A percentile compares a stretch with the other conserved stretches of the same genome.
Conservation (phyloP, 148 eudicot species). For the Dysphania ambrosioides region DNA sequence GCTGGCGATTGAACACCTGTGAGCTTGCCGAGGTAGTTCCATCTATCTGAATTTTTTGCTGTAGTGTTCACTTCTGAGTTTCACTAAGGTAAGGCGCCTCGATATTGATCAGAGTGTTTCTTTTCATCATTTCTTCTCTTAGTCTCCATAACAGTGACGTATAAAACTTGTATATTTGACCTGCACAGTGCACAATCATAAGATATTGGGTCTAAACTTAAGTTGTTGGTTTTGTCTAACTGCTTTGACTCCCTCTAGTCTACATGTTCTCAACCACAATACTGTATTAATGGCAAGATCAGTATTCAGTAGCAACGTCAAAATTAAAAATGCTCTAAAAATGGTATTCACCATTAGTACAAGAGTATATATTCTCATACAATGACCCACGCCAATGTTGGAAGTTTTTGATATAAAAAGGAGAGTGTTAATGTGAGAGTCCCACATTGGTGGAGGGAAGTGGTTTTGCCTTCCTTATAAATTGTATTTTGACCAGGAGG, state of each 20-base stretch:
- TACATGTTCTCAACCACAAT: constrained; percentile 16
- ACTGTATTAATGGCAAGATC: background rate
- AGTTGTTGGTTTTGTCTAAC: constrained; percentile 32
- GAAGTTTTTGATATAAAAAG: background rate
- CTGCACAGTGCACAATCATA: background rate
- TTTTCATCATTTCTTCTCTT: too few relatives aligned
- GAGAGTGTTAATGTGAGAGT: too few relatives aligned
- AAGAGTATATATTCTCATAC: background rate
- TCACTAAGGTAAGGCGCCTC: too few relatives aligned
- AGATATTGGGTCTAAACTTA: background rate
- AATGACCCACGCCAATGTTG: background rate
- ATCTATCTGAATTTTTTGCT: too few relatives aligned
- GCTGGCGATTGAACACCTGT: too few relatives aligned
- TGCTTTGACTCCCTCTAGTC: constrained; percentile 25
- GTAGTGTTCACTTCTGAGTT: too few relatives aligned
- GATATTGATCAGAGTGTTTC: too few relatives aligned
- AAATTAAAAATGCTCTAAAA: background rate
- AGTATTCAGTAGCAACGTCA: constrained; percentile 5
- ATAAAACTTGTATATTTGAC: background rate
- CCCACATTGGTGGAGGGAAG: too few relatives aligned
- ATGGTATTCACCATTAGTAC: background rate
- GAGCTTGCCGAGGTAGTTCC: too few relatives aligned
- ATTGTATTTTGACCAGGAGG: too few relatives aligned
- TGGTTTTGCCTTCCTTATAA: too few relatives aligned
- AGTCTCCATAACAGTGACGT: too few relatives aligned